phyloP scores from a whole-genome alignment of 345 rosid species.

The Corymbia maculata region DNA sequence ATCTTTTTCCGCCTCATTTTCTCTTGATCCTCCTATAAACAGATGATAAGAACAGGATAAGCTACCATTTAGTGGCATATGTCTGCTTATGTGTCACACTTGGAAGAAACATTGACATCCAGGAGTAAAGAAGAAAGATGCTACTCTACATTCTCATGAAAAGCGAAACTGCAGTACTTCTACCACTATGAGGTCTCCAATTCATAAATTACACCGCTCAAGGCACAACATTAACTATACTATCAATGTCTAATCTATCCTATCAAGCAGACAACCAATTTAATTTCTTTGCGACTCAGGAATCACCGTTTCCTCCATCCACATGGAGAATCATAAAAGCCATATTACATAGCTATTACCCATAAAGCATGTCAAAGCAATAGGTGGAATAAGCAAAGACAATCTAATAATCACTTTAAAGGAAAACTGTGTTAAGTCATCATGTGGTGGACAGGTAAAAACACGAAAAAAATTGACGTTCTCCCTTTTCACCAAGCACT shows the following conservation, averaged over 20 bases:
- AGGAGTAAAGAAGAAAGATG: not conserved
- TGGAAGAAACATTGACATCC: not conserved
- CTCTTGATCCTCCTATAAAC: conserved; percentile 34
- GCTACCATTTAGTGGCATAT: not conserved
- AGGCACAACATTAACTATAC: not conserved
- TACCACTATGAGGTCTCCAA: not conserved
- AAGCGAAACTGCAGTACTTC: not conserved
- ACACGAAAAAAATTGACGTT: not conserved
- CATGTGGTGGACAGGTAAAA: not conserved
- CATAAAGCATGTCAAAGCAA: not conserved
- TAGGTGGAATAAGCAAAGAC: not conserved
- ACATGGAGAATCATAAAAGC: not conserved
- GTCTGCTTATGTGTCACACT: not conserved
- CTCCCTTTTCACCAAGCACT: not conserved
- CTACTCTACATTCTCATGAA: not conserved
- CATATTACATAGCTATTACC: not conserved
- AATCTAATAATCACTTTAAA: not conserved
- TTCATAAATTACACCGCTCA: not conserved
- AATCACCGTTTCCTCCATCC: not conserved
- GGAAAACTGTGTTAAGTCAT: not conserved
- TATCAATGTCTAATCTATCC: not conserved
- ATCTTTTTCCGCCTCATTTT: conserved; percentile 52
- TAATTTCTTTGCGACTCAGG: not conserved
- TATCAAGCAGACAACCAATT: not conserved
- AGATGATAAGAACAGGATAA: not conserved